Conservation (phyloP, 202 grass and related monocot genomes). For the Sporobolus alterniflorus region DNA sequence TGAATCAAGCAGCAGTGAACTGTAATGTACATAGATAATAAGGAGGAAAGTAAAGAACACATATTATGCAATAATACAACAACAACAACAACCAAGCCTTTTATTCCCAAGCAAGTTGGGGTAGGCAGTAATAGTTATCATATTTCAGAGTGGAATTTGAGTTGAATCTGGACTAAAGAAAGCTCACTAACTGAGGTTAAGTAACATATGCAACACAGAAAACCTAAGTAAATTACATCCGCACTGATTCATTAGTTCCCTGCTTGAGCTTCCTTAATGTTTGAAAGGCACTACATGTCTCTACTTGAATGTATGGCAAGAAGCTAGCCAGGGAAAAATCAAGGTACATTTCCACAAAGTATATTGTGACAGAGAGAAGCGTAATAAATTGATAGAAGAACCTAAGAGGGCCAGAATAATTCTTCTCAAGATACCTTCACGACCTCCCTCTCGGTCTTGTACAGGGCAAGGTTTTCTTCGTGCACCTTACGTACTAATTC, state of each 20-base stretch:
- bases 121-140: conserved; percentile 7
- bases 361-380: neutral
- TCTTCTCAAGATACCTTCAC: conserved; percentile 71
- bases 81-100: no score
- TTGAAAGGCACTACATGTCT: neutral
- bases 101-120: no score
- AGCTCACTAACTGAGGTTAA: neutral
- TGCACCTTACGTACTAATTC: conserved; percentile 68
- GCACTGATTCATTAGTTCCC: neutral
- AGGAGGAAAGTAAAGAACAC: neutral
- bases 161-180: neutral
- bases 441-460: conserved; percentile 80
- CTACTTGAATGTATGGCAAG: neutral
- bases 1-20: neutral
- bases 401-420: neutral
- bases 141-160: neutral
- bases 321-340: neutral
- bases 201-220: neutral
- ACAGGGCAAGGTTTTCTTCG: conserved; percentile 75
- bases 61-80: conserved; percentile 1
- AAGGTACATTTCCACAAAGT: neutral
- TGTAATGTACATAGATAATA: neutral
- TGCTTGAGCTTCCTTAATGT: neutral
- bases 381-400: neutral
- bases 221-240: neutral